A percentile compares a stretch with the other conserved stretches of the same genome.
These are phyloP conservation scores for Poa pratensis DNA, from an alignment of 176 grass and related monocot genomes.

Conservation along the genomic window DNA sequence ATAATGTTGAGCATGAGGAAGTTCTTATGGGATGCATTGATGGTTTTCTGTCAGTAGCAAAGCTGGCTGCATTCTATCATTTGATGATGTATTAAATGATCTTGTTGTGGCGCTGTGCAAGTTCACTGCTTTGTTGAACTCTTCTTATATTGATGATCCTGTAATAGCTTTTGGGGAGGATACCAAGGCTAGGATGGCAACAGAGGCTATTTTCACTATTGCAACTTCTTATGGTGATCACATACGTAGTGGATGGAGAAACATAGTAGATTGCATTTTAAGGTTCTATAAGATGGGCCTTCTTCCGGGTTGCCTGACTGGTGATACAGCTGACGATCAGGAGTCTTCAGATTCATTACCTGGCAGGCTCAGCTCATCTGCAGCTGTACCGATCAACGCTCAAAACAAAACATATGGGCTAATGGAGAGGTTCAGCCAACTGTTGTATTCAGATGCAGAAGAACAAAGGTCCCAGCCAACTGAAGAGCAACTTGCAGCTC, in stretches of 20 bases:
- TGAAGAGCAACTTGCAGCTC: slow-evolving; percentile 19
- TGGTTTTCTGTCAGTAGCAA: slow-evolving; percentile 14
- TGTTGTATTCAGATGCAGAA: slow-evolving; percentile 11
- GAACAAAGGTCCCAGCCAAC: slow-evolving; percentile 14
- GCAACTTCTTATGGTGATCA: slow-evolving; percentile 10
- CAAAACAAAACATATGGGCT: slow-evolving; percentile 18
- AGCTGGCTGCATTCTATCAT: slow-evolving; percentile 1
- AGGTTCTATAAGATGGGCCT: not conserved
- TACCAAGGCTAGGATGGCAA: slow-evolving; percentile 5
- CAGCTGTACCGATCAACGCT: not conserved
- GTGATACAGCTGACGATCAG: not conserved
- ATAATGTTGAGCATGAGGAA: slow-evolving; percentile 19
- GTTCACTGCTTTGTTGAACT: not conserved
- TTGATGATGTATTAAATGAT: slow-evolving; percentile 18
- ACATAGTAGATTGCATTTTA: slow-evolving; percentile 24
- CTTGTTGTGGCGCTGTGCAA: not conserved
- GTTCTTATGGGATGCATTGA: slow-evolving; percentile 11
- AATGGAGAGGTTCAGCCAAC: slow-evolving; percentile 14
- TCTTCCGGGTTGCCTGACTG: not conserved
- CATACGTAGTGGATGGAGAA: not conserved
- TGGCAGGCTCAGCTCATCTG: not conserved
- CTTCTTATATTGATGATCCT: slow-evolving; percentile 11
- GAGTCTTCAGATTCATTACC: not conserved
- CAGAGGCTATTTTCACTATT: slow-evolving; percentile 11
- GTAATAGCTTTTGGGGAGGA: slow-evolving; percentile 17